Evolutionary conservation across 2,329 filamentous ascomycete species (phyloP).

Genomic region (Celoporthe dispersa): DNA sequence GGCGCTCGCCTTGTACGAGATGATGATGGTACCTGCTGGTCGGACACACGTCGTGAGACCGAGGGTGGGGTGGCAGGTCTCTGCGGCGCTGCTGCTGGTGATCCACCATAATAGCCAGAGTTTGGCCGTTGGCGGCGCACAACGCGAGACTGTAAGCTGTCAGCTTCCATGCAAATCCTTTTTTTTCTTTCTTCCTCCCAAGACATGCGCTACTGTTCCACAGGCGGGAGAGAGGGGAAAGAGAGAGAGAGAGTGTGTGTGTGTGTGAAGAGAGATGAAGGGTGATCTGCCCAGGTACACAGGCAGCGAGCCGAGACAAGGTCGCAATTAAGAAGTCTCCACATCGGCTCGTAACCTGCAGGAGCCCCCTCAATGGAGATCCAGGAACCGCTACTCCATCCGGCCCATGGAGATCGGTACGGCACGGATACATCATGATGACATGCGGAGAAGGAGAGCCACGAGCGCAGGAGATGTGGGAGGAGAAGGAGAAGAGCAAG

Average conservation of each 20-base stretch:
- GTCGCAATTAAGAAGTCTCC: conserved; percentile 25
- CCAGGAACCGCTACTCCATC: conserved; percentile 26
- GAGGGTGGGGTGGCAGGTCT: conserved; percentile 56
- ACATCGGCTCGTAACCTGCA: conserved; percentile 28
- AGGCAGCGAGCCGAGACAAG: conserved; percentile 24
- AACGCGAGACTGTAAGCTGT: conserved; percentile 50
- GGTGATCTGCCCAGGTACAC: conserved; percentile 18
- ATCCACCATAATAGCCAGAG: conserved; percentile 54
- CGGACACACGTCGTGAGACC: conserved; percentile 58
- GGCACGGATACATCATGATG: background rate
- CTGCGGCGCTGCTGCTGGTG: conserved; percentile 37
- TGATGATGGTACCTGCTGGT: conserved; percentile 55
- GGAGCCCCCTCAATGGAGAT: conserved; percentile 21
- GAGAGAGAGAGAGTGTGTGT: background rate
- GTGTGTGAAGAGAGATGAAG: conserved; percentile 18
- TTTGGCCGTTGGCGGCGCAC: conserved; percentile 57
- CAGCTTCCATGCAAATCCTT: conserved; percentile 32
- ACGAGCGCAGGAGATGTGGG: background rate
- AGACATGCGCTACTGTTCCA: conserved; percentile 28
- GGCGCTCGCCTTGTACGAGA: conserved; percentile 44
- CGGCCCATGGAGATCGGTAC: conserved; percentile 18
- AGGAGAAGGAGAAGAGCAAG: background rate
- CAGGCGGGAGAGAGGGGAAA: background rate
- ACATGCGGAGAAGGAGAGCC: conserved; percentile 1
- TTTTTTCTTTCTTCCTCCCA: conserved; percentile 2